Conservation (phyloP, 176 grass and related monocot genomes). For the Bromus sterilis region DNA sequence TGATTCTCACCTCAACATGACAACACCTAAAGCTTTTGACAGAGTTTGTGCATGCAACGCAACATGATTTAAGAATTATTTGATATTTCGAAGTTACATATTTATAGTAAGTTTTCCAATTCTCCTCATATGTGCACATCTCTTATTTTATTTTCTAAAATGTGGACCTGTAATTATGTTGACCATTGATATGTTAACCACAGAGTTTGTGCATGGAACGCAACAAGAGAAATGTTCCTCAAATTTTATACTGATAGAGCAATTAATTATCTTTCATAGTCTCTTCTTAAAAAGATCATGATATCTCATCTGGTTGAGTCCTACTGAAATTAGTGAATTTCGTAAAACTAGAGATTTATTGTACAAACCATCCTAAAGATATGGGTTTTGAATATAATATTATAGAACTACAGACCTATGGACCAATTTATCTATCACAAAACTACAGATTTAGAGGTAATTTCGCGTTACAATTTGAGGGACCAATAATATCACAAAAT, state of each 20-base stretch:
- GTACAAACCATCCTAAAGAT: neutral
- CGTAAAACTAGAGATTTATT: neutral
- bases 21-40: neutral
- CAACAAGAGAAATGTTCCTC: neutral
- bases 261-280: neutral
- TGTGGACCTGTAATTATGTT: too few relatives aligned
- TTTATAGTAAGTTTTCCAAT: neutral
- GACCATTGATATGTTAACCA: too few relatives aligned
- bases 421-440: neutral
- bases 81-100: neutral
- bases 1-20: neutral
- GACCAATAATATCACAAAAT: neutral
- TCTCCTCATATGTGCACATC: neutral
- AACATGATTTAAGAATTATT: neutral
- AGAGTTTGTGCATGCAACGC: neutral
- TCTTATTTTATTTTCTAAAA: slow-evolving; percentile 7
- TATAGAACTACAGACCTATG: neutral
- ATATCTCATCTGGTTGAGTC: neutral
- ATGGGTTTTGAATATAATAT: neutral
- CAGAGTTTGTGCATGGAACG: too few relatives aligned
- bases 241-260: neutral
- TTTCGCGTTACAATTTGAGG: neutral
- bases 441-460: neutral
- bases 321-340: neutral
- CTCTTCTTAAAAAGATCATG: neutral